A percentile compares a stretch with the other conserved stretches of the same genome.
Conservation (phyloP, 371 early-diverging fungal genomes). For the Mortierella sp. region DNA sequence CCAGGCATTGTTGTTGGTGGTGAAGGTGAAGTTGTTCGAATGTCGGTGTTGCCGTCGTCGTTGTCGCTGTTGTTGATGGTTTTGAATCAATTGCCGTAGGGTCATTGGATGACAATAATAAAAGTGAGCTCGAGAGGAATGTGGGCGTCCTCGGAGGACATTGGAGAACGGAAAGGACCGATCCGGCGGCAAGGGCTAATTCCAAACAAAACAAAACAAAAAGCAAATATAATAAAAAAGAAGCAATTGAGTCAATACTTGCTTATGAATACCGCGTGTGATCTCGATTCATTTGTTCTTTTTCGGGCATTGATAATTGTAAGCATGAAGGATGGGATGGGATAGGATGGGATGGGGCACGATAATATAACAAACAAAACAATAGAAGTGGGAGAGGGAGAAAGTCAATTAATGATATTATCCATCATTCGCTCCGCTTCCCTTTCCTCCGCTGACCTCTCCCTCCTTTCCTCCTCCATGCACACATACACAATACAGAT, state of each 20-base stretch:
- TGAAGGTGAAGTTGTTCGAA: neutral
- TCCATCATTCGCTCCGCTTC: no score
- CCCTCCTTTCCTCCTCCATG: no score
- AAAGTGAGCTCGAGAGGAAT: slow-evolving; percentile 27
- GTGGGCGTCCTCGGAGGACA: slow-evolving; percentile 39
- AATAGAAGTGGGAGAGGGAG: no score
- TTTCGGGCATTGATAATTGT: neutral
- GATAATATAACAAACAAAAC: no score
- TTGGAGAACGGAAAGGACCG: slow-evolving; percentile 49
- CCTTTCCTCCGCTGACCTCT: no score
- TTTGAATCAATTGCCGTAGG: neutral
- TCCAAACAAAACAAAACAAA: neutral
- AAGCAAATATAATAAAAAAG: neutral
- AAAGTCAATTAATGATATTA: no score
- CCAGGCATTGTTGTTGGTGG: slow-evolving; percentile 1
- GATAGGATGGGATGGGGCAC: no score
- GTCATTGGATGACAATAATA: slow-evolving; percentile 3
- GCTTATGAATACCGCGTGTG: slow-evolving; percentile 6
- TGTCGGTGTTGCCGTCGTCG: neutral
- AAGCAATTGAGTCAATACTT: slow-evolving; percentile 6
- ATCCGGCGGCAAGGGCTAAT: slow-evolving; percentile 47
- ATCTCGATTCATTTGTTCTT: neutral
- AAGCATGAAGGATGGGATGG: no score
- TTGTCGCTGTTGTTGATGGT: neutral
- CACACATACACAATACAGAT: no score